Evolutionary conservation across 495 filamentous ascomycete species (phyloP).

Genomic region (Trichoderma parareesei): DNA sequence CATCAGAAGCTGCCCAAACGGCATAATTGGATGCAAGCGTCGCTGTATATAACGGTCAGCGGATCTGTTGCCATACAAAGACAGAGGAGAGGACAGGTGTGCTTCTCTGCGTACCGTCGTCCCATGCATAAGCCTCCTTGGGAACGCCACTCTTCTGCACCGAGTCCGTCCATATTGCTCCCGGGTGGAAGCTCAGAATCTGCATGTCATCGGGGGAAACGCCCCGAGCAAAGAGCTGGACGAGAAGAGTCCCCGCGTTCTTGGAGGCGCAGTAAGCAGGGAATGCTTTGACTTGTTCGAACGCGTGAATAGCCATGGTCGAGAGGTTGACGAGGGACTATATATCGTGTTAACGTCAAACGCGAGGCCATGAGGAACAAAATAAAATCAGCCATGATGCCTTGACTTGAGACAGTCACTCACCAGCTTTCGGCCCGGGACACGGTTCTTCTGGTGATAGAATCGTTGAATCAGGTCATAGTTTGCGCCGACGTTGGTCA

Average conservation of each 20-base stretch:
- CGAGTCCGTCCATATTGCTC: constrained; percentile 27
- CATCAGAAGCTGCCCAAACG: constrained; percentile 41
- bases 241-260: constrained; percentile 26
- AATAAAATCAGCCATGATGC: not conserved
- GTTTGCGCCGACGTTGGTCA: constrained; percentile 27
- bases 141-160: constrained; percentile 16
- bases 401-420: not conserved
- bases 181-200: constrained; percentile 38
- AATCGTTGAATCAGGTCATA: constrained; percentile 29
- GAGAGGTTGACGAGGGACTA: constrained; percentile 33
- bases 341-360: not conserved
- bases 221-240: constrained; percentile 31
- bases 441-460: constrained; percentile 22
- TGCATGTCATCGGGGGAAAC: constrained; percentile 26
- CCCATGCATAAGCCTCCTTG: constrained; percentile 20
- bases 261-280: constrained; percentile 31
- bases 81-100: not conserved
- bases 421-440: constrained; percentile 6
- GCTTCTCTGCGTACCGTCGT: constrained; percentile 25
- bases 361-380: not conserved
- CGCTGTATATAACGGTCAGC: constrained; percentile 17
- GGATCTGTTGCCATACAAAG: not conserved
- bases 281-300: not conserved
- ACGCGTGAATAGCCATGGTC: constrained; percentile 22
- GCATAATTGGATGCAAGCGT: constrained; percentile 37